Evolutionary conservation across 768 basidiomycete genomes (phyloP).

Genomic region (Boletus rex-veris): DNA sequence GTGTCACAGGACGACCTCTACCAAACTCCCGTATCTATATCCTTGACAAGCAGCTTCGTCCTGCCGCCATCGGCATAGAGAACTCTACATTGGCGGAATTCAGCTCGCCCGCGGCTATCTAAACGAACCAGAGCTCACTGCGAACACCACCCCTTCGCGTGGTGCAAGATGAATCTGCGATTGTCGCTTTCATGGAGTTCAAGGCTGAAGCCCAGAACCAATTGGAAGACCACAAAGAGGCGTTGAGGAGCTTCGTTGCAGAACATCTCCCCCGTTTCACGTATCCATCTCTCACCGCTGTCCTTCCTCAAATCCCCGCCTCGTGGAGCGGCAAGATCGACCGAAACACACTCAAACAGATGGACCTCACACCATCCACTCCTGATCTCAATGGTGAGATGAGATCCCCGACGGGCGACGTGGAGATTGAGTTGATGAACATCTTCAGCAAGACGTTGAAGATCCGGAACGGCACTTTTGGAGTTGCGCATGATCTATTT

Average conservation of each 20-base stretch:
- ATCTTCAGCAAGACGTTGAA: conserved; percentile 27
- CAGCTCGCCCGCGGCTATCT: no score
- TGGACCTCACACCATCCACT: conserved; percentile 23
- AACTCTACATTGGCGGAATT: no score
- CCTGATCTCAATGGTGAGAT: conserved; percentile 22
- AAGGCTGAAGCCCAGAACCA: conserved; percentile 8
- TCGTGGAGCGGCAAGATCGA: conserved; percentile 30
- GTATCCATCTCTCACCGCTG: conserved; percentile 29
- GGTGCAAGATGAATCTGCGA: no score
- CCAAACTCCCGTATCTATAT: conserved; percentile 30
- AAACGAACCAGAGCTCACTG: no score
- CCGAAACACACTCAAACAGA: conserved; percentile 25
- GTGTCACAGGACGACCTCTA: no score
- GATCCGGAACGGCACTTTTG: conserved; percentile 19
- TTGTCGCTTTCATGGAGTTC: conserved; percentile 29
- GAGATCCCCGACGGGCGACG: conserved; percentile 25
- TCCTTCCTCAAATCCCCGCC: conserved; percentile 21
- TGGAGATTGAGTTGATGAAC: conserved; percentile 24
- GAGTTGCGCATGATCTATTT: conserved; percentile 29
- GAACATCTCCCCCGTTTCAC: conserved; percentile 32
- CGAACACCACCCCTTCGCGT: no score
- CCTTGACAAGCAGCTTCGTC: conserved; percentile 26
- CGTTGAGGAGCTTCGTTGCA: conserved; percentile 23
- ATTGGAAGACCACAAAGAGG: conserved; percentile 19
- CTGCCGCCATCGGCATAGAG: no score